phyloP scores from a whole-genome alignment of 2,329 filamentous ascomycete species.

The Lachnellula hyalina region DNA sequence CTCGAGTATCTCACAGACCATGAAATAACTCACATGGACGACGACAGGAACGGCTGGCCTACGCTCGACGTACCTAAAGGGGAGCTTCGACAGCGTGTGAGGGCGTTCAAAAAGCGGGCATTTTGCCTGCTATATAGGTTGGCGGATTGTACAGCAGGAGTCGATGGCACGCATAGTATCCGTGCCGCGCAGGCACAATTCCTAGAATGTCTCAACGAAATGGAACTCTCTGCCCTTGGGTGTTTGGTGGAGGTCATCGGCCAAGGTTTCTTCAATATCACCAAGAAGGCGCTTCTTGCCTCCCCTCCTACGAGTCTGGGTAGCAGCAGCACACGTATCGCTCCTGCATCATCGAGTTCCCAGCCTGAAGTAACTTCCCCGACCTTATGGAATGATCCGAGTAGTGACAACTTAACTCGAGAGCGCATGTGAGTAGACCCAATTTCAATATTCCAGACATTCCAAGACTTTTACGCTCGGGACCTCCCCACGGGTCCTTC shows the following conservation, averaged over 20 bases:
- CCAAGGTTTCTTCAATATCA: conserved; percentile 21
- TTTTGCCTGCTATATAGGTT: conserved; percentile 19
- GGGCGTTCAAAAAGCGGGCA: conserved; percentile 15
- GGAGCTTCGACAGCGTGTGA: conserved; percentile 8
- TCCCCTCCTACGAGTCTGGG: background rate
- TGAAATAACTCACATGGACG: conserved; percentile 21
- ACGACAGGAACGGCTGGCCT: conserved; percentile 16
- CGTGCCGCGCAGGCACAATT: conserved; percentile 16
- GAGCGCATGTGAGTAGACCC: conserved; percentile 15
- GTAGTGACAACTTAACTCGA: conserved; percentile 14
- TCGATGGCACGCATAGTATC: conserved; percentile 6
- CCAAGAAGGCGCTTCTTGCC: conserved; percentile 7
- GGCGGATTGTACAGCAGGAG: conserved; percentile 19
- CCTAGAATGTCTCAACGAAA: conserved; percentile 13
- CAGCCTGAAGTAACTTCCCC: background rate
- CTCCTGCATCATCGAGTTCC: background rate
- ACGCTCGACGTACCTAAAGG: conserved; percentile 11
- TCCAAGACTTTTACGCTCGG: background rate
- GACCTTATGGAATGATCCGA: conserved; percentile 3
- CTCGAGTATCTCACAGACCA: conserved; percentile 18
- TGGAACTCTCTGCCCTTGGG: conserved; percentile 19
- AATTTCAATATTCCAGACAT: background rate
- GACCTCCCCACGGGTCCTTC: too few species aligned
- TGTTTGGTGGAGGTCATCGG: conserved; percentile 25
- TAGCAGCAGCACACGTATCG: background rate